phyloP scores from a whole-genome alignment of 805 yeast species.

The Lipomyces yamadae region DNA sequence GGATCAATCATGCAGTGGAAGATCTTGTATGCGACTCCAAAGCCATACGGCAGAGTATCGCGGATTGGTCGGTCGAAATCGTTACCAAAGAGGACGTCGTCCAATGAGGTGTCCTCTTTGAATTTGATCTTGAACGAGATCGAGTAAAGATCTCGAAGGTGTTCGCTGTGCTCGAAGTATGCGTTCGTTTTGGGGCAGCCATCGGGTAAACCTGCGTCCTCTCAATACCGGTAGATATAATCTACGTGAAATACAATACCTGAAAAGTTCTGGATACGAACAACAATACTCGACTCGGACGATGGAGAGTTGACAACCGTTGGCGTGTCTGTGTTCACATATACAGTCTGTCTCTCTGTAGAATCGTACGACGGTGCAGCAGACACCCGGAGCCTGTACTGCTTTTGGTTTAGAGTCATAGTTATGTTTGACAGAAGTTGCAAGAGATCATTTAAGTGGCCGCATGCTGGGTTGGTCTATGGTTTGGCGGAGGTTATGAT shows the following conservation, averaged over 20 bases:
- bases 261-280: slow-evolving; percentile 25
- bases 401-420: neutral
- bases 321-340: slow-evolving; percentile 30
- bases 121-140: slow-evolving; percentile 53
- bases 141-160: slow-evolving; percentile 44
- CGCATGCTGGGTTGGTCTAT: neutral
- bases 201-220: slow-evolving; percentile 24
- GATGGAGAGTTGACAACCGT: slow-evolving; percentile 8
- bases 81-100: slow-evolving; percentile 67
- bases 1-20: slow-evolving; percentile 66
- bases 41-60: slow-evolving; percentile 62
- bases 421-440: neutral
- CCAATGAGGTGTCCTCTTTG: slow-evolving; percentile 38
- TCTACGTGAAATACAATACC: slow-evolving; percentile 7
- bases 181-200: slow-evolving; percentile 30
- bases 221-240: neutral
- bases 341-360: slow-evolving; percentile 8
- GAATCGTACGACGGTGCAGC: slow-evolving; percentile 23
- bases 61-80: slow-evolving; percentile 65
- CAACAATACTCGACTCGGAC: slow-evolving; percentile 16
- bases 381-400: slow-evolving; percentile 19
- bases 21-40: slow-evolving; percentile 58
- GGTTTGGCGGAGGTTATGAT: neutral
- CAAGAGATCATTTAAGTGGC: neutral
- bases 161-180: slow-evolving; percentile 42